Evolutionary conservation across 2,329 filamentous ascomycete genomes (phyloP).

Genomic region (Beauveria brongniartii): DNA sequence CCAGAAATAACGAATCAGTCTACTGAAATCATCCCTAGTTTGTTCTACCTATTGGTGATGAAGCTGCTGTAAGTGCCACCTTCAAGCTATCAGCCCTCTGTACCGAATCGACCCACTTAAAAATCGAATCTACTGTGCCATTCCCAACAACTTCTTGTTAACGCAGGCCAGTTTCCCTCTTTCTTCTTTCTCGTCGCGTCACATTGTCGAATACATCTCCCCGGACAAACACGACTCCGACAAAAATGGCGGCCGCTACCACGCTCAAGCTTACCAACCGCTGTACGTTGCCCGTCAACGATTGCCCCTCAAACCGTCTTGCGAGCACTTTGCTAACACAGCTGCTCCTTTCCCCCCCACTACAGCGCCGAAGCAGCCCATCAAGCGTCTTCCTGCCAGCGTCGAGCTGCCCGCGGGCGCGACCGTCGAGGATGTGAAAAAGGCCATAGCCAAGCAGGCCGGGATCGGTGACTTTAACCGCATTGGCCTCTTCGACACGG

Average conservation of each 20-base stretch:
- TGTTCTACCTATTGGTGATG: too few species aligned
- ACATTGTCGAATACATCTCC: not conserved
- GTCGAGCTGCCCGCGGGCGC: slow-evolving; percentile 41
- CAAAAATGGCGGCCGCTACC: slow-evolving; percentile 25
- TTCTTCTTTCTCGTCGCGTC: not conserved
- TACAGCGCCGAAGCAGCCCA: slow-evolving; percentile 38
- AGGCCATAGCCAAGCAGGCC: slow-evolving; percentile 41
- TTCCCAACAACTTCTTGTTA: slow-evolving; percentile 6
- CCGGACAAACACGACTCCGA: not conserved
- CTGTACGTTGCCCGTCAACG: slow-evolving; percentile 20
- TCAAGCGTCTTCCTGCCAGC: slow-evolving; percentile 45
- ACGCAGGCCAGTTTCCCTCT: not conserved
- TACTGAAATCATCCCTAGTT: too few species aligned
- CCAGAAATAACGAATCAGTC: too few species aligned
- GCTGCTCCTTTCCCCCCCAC: not conserved
- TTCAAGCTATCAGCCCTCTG: not conserved
- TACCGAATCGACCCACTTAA: not conserved
- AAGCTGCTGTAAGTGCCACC: not conserved
- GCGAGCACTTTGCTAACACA: not conserved
- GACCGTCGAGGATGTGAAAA: slow-evolving; percentile 55
- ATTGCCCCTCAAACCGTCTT: not conserved
- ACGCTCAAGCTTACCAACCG: slow-evolving; percentile 36
- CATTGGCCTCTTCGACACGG: slow-evolving; percentile 53
- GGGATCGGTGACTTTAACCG: slow-evolving; percentile 51
- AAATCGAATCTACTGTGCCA: not conserved